Percentiles rank a stretch among this genome's conserved stretches.
Conservation (phyloP, 495 filamentous ascomycete genomes). For the Neurospora sp. region DNA sequence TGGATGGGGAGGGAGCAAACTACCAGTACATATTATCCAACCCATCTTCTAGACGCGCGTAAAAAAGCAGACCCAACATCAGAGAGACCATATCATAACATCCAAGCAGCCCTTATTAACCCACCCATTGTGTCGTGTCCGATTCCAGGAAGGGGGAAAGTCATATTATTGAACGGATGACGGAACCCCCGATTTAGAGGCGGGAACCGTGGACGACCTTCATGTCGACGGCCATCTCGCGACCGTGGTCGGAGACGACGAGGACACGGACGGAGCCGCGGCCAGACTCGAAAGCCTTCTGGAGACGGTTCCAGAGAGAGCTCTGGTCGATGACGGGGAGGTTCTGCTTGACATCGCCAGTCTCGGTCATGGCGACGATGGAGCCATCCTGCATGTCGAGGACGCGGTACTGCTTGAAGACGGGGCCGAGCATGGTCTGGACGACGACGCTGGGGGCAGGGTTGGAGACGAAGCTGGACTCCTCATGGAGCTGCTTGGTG, state of each 20-base stretch:
- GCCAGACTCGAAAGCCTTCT: constrained; percentile 79
- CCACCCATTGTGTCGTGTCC: not conserved
- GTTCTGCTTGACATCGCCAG: constrained; percentile 94
- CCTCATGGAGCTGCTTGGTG: constrained; percentile 97
- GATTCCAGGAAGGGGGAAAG: not conserved
- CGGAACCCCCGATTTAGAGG: constrained; percentile 29
- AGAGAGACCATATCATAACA: not conserved
- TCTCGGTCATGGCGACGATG: constrained; percentile 46
- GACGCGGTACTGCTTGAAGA: constrained; percentile 99
- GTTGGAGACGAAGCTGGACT: constrained; percentile 96
- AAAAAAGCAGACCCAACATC: not conserved
- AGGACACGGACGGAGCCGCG: constrained; percentile 89
- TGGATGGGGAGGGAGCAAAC: constrained; percentile 5
- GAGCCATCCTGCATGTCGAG: constrained; percentile 87
- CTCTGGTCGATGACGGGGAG: constrained; percentile 91
- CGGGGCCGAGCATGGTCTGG: constrained; percentile 97
- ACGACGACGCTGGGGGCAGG: constrained; percentile 91
- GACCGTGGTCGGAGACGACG: constrained; percentile 88
- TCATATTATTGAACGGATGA: not conserved
- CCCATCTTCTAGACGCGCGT: not conserved
- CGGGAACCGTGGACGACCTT: constrained; percentile 81
- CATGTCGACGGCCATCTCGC: constrained; percentile 96
- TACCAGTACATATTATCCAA: constrained; percentile 6
- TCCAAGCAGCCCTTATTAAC: not conserved
- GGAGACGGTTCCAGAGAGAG: constrained; percentile 69